Evolutionary conservation across 345 rosid species (phyloP).

Genomic region (Draba incana): DNA sequence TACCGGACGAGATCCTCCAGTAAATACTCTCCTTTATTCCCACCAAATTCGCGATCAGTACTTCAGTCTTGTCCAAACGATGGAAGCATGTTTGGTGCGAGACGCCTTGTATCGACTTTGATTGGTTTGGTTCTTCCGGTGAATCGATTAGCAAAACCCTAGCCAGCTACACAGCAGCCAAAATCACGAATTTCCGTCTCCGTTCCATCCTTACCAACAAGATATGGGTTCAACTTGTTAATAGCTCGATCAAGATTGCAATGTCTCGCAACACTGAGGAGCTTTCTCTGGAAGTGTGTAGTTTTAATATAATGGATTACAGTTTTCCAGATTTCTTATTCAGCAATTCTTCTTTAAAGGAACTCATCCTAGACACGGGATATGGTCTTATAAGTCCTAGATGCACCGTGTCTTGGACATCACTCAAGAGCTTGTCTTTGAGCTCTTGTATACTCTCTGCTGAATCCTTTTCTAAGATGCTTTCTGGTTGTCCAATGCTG

Average conservation of each 20-base stretch:
- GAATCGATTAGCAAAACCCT: not conserved
- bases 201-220: no score
- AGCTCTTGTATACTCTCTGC: no score
- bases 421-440: no score
- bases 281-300: not conserved
- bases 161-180: not conserved
- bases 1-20: constrained; percentile 15
- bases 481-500: no score
- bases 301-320: not conserved
- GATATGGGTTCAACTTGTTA: not conserved
- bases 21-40: not conserved
- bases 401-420: not conserved
- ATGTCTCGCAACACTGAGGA: not conserved
- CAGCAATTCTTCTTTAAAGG: not conserved
- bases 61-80: not conserved
- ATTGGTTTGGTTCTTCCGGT: not conserved
- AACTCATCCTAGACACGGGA: not conserved
- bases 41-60: not conserved
- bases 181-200: not conserved
- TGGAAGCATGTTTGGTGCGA: not conserved
- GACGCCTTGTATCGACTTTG: not conserved
- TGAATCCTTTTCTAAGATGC: no score
- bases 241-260: not conserved
- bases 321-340: not conserved
- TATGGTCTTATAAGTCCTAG: no score